Evolutionary conservation across 2,329 filamentous ascomycete genomes (phyloP).

Genomic region (Akanthomyces uredinophilus): DNA sequence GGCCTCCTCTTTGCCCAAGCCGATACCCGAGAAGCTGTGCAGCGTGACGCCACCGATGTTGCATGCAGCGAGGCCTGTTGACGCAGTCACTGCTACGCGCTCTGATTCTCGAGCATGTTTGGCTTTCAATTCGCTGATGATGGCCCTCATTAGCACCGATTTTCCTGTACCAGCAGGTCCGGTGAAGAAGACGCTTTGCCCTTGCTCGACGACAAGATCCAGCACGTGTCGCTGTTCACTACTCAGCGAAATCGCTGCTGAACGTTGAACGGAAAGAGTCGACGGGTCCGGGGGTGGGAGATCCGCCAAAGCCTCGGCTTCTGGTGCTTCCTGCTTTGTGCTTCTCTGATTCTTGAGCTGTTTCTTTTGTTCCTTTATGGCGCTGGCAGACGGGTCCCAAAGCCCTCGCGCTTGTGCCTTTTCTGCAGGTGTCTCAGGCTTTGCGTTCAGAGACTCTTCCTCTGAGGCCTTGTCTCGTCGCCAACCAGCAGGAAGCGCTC

Average conservation of each 20-base stretch:
- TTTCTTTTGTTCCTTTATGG: constrained; percentile 72
- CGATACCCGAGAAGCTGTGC: constrained; percentile 94
- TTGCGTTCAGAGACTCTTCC: constrained; percentile 27
- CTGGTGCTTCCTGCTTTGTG: constrained; percentile 28
- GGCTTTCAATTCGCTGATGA: constrained; percentile 73
- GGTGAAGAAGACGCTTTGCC: constrained; percentile 94
- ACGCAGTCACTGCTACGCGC: constrained; percentile 86
- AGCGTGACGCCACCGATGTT: constrained; percentile 95
- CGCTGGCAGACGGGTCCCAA: constrained; percentile 72
- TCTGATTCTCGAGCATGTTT: constrained; percentile 76
- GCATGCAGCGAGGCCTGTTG: constrained; percentile 90
- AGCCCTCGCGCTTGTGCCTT: constrained; percentile 30
- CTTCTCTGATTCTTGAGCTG: constrained; percentile 56
- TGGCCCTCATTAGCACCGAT: constrained; percentile 89
- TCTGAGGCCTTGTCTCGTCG: constrained; percentile 32
- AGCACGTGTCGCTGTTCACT: constrained; percentile 82
- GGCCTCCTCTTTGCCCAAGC: constrained; percentile 84
- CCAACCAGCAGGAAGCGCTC: constrained; percentile 51
- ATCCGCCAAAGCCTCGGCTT: constrained; percentile 29
- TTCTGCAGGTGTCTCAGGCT: constrained; percentile 17
- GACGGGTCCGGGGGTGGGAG: constrained; percentile 27
- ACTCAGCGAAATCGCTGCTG: constrained; percentile 64
- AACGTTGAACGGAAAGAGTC: constrained; percentile 33
- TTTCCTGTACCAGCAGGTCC: constrained; percentile 96
- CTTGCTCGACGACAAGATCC: constrained; percentile 71